phyloP scores from a whole-genome alignment of 495 filamentous ascomycete species.

The Sphaerosporella brunnea region DNA sequence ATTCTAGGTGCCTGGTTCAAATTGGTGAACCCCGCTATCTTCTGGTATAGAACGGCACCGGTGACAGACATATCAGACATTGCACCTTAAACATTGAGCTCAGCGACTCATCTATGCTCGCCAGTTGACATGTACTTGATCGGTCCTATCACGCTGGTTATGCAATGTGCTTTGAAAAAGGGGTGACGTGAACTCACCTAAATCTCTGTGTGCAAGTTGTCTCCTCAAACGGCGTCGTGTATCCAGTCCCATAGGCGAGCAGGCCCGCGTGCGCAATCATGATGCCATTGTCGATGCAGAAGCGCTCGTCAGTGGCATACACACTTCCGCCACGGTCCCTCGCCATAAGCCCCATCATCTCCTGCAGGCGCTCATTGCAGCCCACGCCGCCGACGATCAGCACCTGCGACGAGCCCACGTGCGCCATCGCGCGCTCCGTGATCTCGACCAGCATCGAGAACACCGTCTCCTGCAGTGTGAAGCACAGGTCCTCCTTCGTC shows the following conservation, averaged over 20 bases:
- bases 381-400: slow-evolving; percentile 95
- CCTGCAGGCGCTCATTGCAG: slow-evolving; percentile 86
- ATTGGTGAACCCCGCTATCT: too few relatives aligned
- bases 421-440: slow-evolving; percentile 95
- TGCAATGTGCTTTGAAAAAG: too few relatives aligned
- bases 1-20: too few relatives aligned
- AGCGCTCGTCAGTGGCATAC: slow-evolving; percentile 75
- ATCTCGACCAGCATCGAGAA: slow-evolving; percentile 97
- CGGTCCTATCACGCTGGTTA: too few relatives aligned
- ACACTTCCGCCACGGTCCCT: slow-evolving; percentile 71
- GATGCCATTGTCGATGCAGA: slow-evolving; percentile 97
- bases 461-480: slow-evolving; percentile 84
- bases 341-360: slow-evolving; percentile 99
- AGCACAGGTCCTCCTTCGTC: slow-evolving; percentile 78
- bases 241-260: slow-evolving; percentile 63
- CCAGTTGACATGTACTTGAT: too few relatives aligned
- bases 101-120: too few relatives aligned
- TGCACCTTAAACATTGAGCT: too few relatives aligned
- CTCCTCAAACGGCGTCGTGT: slow-evolving; percentile 56
- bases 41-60: too few relatives aligned
- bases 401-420: slow-evolving; percentile 78
- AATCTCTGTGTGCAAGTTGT: too few relatives aligned
- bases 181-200: too few relatives aligned
- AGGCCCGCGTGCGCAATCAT: slow-evolving; percentile 98
- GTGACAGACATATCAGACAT: too few relatives aligned